Conservation (phyloP, 495 filamentous ascomycete genomes). For the Melanomma pulvis-pyrius region DNA sequence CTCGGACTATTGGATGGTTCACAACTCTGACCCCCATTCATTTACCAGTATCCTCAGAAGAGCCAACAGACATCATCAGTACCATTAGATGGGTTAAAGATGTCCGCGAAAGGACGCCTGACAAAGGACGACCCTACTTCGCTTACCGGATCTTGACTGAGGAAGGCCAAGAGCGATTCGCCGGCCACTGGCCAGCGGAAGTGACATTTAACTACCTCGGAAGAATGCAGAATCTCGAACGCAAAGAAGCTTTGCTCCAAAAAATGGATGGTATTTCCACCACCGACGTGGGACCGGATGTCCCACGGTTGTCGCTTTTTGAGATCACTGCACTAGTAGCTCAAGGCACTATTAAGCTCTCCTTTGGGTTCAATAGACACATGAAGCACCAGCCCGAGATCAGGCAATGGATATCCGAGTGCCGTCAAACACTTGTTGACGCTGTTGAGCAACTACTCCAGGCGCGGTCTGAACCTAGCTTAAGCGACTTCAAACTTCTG, state of each 20-base stretch:
- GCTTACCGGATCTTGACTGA: conserved; percentile 53
- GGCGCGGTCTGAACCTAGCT: conserved; percentile 56
- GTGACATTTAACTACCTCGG: conserved; percentile 73
- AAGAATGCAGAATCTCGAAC: conserved; percentile 63
- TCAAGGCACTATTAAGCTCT: conserved; percentile 62
- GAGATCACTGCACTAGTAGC: conserved; percentile 65
- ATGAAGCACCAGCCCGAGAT: conserved; percentile 63
- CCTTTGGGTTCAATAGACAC: conserved; percentile 64
- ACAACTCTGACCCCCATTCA: conserved; percentile 40
- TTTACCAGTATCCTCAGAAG: conserved; percentile 31
- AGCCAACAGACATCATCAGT: conserved; percentile 36
- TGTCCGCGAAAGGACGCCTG: conserved; percentile 25
- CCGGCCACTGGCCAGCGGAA: conserved; percentile 64
- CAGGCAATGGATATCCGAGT: conserved; percentile 61
- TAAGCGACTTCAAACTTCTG: conserved; percentile 66
- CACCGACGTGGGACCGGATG: conserved; percentile 56
- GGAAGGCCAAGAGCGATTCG: conserved; percentile 48
- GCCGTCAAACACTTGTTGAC: conserved; percentile 56
- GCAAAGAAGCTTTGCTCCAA: conserved; percentile 63
- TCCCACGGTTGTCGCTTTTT: conserved; percentile 66
- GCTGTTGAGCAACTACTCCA: conserved; percentile 55
- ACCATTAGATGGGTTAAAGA: conserved; percentile 39
- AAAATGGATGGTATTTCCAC: conserved; percentile 50
- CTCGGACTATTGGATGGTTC: conserved; percentile 45
- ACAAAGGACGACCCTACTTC: conserved; percentile 40